Evolutionary conservation across 2,329 filamentous ascomycete species (phyloP).

Genomic region (Torrubiellomyces zombiae): DNA sequence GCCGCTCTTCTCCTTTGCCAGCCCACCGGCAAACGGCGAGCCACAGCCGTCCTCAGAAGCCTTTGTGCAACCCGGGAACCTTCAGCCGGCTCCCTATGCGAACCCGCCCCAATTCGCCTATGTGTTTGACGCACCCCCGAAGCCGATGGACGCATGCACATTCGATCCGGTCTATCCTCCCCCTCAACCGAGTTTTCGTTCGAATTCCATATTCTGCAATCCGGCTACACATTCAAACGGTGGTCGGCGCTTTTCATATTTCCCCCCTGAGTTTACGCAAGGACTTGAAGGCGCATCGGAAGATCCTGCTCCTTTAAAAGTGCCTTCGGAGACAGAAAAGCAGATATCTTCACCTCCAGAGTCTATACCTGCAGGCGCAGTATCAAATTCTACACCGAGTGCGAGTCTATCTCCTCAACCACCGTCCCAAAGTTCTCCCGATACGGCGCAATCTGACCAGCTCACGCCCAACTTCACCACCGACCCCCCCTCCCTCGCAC

Average conservation of each 20-base stretch:
- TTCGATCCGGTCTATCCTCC: slow-evolving; percentile 25
- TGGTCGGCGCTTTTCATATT: slow-evolving; percentile 45
- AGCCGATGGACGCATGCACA: slow-evolving; percentile 30
- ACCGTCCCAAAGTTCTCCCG: slow-evolving; percentile 13
- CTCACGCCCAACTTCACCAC: slow-evolving; percentile 8
- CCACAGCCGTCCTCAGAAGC: slow-evolving; percentile 15
- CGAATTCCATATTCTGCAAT: slow-evolving; percentile 49
- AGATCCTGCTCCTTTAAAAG: slow-evolving; percentile 15
- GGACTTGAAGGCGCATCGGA: slow-evolving; percentile 16
- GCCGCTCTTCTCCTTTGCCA: slow-evolving; percentile 15
- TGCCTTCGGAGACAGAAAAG: slow-evolving; percentile 13
- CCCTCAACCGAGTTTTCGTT: slow-evolving; percentile 40
- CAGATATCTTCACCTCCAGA: slow-evolving; percentile 28
- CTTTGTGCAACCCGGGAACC: slow-evolving; percentile 10
- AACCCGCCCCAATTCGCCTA: slow-evolving; percentile 40
- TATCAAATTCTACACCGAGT: slow-evolving; percentile 14
- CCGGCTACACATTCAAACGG: slow-evolving; percentile 37
- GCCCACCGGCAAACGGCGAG: slow-evolving; percentile 16
- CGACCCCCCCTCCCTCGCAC: slow-evolving; percentile 22
- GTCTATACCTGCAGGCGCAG: slow-evolving; percentile 16
- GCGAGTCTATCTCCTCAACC: slow-evolving; percentile 21
- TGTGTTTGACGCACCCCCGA: slow-evolving; percentile 38
- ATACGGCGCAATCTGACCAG: slow-evolving; percentile 6
- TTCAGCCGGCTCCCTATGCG: slow-evolving; percentile 21
- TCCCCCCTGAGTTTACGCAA: slow-evolving; percentile 37